Evolutionary conservation across 441 rosid species (phyloP), one percentile per base, ranked within the genome.

Genomic region (Oxalis stricta): DNA sequence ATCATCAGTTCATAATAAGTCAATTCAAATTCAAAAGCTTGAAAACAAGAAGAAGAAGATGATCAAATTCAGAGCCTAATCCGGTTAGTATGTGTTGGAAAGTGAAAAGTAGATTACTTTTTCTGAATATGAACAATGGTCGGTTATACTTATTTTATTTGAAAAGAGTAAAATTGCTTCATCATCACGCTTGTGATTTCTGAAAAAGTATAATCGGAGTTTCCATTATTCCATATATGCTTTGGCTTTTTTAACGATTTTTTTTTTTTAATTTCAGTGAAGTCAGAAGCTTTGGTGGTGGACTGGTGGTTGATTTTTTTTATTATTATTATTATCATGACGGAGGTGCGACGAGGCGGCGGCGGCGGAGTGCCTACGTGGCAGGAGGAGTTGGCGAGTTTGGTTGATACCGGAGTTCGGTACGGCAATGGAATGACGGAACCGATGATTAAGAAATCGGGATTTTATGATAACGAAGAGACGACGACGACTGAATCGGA

Each of bases 331-430:
- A n/a, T 33, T 53, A 48, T 18, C 33, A 76, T 73, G 87, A 75
- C 60, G 51, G 95, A 84, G 55, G 65, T 68, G 50, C 45, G 56
- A 23, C 63, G 65, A 63, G n/a, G n/a, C n/a, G n/a, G n/a, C n/a
- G n/a, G n/a, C n/a, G n/a, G n/a, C n/a, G 70, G 65, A 15, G 19
- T 55, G 46, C 63, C 55, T 63, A 60, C 86, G 65, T 89, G 98
- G 98, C 66, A 46, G 41, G 94, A 84, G 31, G 94, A 89, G 58
- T 48, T 76, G 17, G 75, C 71, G 2, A 77, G 82, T 65, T 50
- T 84, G 44, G 59, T 76, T 23, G 88, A 70, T 61, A 61, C 58
- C 34, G 65, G 50, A 4, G 76, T 76, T 10, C 46, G 76, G 21
- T 46, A 11, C 7, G 48, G 52, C 55, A 37, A 29, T 40, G 43